These are phyloP conservation scores for Aspergillus bertholletiae DNA, from an alignment of 495 filamentous ascomycete species.

Conservation along the genomic window DNA sequence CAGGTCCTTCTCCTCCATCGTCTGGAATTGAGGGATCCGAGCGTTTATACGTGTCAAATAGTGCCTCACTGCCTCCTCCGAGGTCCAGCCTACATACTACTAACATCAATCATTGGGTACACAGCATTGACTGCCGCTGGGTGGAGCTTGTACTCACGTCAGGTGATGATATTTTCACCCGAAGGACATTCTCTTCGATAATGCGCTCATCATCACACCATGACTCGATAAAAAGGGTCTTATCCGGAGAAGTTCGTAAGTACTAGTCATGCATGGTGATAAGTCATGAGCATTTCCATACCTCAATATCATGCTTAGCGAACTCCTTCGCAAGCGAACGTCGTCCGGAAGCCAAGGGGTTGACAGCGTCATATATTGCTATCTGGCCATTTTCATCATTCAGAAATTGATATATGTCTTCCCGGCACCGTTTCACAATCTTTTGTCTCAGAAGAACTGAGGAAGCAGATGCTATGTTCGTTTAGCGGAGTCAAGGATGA, in stretches of 20 bases:
- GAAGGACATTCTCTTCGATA: slow-evolving; percentile 94
- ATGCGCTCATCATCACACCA: slow-evolving; percentile 89
- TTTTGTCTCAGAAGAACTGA: slow-evolving; percentile 90
- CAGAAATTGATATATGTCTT: slow-evolving; percentile 94
- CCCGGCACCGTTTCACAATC: slow-evolving; percentile 94
- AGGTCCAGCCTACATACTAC: slow-evolving; percentile 83
- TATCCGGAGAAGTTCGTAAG: slow-evolving; percentile 7
- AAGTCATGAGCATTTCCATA: slow-evolving; percentile 28
- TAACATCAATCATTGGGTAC: slow-evolving; percentile 18
- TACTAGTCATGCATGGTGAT: not conserved
- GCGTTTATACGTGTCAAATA: slow-evolving; percentile 86
- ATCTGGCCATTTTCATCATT: slow-evolving; percentile 98
- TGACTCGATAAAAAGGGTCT: slow-evolving; percentile 97
- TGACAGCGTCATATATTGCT: slow-evolving; percentile 99
- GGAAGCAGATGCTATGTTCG: slow-evolving; percentile 62
- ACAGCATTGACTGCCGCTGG: not conserved
- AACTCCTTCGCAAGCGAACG: slow-evolving; percentile 91
- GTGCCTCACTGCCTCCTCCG: slow-evolving; percentile 85
- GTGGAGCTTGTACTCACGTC: slow-evolving; percentile 55
- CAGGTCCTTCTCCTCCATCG: slow-evolving; percentile 88
- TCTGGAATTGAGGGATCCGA: slow-evolving; percentile 94
- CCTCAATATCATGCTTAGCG: slow-evolving; percentile 89
- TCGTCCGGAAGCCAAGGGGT: slow-evolving; percentile 79
- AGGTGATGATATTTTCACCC: slow-evolving; percentile 97
- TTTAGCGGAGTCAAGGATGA: slow-evolving; percentile 2